Percentiles rank a stretch among this genome's conserved stretches.
Evolutionary conservation across 2,329 filamentous ascomycete genomes (phyloP).

Genomic region (Pseudocercospora pini-densiflorae): DNA sequence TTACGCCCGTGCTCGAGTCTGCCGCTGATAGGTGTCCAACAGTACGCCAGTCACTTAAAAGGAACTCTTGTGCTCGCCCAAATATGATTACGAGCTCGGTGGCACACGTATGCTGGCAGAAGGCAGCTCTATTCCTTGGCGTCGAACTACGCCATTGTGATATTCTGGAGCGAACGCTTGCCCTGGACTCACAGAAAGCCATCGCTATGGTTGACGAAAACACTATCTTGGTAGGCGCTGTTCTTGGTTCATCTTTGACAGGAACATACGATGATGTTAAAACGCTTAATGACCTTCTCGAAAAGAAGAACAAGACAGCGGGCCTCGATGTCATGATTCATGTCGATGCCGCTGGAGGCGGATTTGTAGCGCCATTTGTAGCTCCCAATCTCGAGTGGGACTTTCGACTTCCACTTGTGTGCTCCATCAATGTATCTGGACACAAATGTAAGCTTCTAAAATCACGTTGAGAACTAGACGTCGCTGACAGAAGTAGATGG

Average conservation of each 20-base stretch:
- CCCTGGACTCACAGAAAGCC: neutral
- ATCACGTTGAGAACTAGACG: too few relatives aligned
- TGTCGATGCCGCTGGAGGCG: slow-evolving; percentile 66
- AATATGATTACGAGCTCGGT: neutral
- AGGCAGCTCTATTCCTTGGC: neutral
- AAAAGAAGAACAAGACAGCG: slow-evolving; percentile 64
- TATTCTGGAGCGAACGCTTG: neutral
- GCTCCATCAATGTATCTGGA: slow-evolving; percentile 69
- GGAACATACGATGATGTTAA: slow-evolving; percentile 75
- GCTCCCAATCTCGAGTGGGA: slow-evolving; percentile 65
- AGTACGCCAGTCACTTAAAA: too few relatives aligned
- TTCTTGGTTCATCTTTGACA: slow-evolving; percentile 73
- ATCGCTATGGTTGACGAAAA: slow-evolving; percentile 59
- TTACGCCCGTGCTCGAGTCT: neutral
- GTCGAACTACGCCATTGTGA: neutral
- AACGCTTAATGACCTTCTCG: slow-evolving; percentile 67
- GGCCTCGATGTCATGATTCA: slow-evolving; percentile 71
- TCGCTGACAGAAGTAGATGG: neutral
- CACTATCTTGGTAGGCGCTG: slow-evolving; percentile 76
- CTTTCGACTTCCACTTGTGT: slow-evolving; percentile 65
- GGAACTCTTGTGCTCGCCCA: neutral
- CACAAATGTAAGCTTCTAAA: slow-evolving; percentile 49
- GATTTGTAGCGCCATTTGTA: slow-evolving; percentile 66
- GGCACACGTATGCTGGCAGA: neutral
- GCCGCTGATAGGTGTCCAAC: neutral